Conservation (phyloP, 805 yeast species). For the Saturnispora zaruensis region DNA sequence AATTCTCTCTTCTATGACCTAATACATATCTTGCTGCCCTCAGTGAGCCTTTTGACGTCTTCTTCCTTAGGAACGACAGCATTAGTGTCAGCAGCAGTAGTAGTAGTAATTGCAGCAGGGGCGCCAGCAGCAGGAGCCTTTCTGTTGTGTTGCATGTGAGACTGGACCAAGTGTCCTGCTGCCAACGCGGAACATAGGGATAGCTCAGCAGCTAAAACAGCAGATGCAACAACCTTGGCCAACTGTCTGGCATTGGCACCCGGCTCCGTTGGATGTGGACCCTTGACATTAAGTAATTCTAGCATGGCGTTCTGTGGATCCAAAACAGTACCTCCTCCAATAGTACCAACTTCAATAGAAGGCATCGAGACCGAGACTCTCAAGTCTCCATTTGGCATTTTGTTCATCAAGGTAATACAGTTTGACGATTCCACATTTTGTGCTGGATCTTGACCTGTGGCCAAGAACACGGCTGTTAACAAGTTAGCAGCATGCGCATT, state of each 20-base stretch:
- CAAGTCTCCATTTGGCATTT: conserved; percentile 64
- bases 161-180: conserved; percentile 96
- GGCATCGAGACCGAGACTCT: conserved; percentile 98
- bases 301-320: conserved; percentile 97
- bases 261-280: conserved; percentile 89
- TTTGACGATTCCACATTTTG: conserved; percentile 96
- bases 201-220: conserved; percentile 92
- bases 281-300: conserved; percentile 87
- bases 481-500: conserved; percentile 97
- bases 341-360: conserved; percentile 96
- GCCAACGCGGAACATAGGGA: conserved; percentile 94
- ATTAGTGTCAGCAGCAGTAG: conserved; percentile 9
- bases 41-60: conserved; percentile 45
- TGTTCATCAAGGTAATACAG: conserved; percentile 93
- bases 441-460: conserved; percentile 99
- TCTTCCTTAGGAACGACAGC: conserved; percentile 12
- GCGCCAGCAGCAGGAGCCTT: conserved; percentile 25
- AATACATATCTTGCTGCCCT: conserved; percentile 72
- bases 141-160: conserved; percentile 95
- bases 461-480: conserved; percentile 88
- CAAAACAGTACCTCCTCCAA: conserved; percentile 97
- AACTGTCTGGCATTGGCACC: conserved; percentile 92
- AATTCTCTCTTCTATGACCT: conserved; percentile 37
- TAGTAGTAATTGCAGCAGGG: conserved; percentile 21
- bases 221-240: conserved; percentile 87